Base-by-base conservation (phyloP, 192 early-diverging fungal species). In the Umbelopsis vinacea region DNA sequence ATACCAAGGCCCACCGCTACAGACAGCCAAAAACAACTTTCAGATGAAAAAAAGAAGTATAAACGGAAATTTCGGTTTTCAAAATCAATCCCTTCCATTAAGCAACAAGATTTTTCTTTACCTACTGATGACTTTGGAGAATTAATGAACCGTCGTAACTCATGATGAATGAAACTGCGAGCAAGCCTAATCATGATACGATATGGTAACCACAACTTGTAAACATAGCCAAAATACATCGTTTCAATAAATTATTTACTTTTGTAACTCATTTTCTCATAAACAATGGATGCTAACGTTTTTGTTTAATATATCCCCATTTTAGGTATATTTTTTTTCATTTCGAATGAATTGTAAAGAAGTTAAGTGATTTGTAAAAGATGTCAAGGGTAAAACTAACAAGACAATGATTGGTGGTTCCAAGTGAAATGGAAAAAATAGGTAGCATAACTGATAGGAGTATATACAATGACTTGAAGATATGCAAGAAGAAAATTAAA, bases 401-500 rank as follows among this genome's bases (percentile, higher is more conserved):
- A 26, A 4, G 24, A 54, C 26, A 54, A 26, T 54, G 26, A 26
- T 54, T 54, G 12, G 4, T n/a, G 29, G 29, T 29, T 29, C 29
- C 29, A 29, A 26, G n/a, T 26, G 4, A 26, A 24, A 54, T 9
- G 23, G 6, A 8, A 8, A 24, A 14, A 10, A 54, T 22, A 52
- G n/a, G 38, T 19, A 22, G 17, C n/a, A n/a, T 19, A 19, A 52
- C 4, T 7, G 52, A 54, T 24, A 12, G 53, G 23, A 54, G 53
- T 54, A 54, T 54, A 29, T 54, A 54, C 53, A 54, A 54, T 54
- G n/a, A 54, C 53, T 54, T 22, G 53, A 43, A 43, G 40, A 29
- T 43, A 43, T 7, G 40, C 40, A 7, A 43, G 6, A 43, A 43
- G 6, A 0, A 6, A 43, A 7, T 1, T 4, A 22, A 26, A 22